Evolutionary conservation across 2,329 filamentous ascomycete genomes (phyloP).

Genomic region (Fusarium neocosmosporiellum): DNA sequence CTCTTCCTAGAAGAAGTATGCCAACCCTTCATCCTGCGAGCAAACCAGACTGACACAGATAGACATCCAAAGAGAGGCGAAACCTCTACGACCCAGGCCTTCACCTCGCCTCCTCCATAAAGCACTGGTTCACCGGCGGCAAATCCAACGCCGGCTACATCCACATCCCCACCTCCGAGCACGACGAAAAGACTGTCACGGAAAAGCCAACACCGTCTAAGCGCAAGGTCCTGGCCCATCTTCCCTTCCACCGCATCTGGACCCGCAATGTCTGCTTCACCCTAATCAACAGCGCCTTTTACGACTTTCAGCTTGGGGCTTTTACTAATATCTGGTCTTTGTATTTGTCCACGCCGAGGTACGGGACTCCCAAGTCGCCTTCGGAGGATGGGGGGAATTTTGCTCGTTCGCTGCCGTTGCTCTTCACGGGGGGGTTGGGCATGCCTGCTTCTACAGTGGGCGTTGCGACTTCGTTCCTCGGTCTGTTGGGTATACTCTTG

Average conservation of each 20-base stretch:
- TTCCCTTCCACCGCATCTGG: slow-evolving; percentile 57
- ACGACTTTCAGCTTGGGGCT: slow-evolving; percentile 76
- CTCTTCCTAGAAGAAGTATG: slow-evolving; percentile 74
- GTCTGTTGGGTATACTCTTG: slow-evolving; percentile 74
- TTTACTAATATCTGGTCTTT: slow-evolving; percentile 77
- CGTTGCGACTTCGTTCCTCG: slow-evolving; percentile 75
- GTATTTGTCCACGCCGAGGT: slow-evolving; percentile 75
- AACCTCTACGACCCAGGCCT: slow-evolving; percentile 59
- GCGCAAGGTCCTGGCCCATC: slow-evolving; percentile 33
- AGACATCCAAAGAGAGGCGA: slow-evolving; percentile 61
- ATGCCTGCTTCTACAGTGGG: slow-evolving; percentile 75
- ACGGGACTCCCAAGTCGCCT: slow-evolving; percentile 44
- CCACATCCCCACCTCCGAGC: slow-evolving; percentile 39
- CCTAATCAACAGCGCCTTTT: slow-evolving; percentile 73
- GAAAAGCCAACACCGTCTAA: slow-evolving; percentile 23
- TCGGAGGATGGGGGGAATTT: slow-evolving; percentile 42
- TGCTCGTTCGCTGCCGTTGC: slow-evolving; percentile 55
- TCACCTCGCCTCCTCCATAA: slow-evolving; percentile 49
- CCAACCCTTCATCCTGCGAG: neutral
- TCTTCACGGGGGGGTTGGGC: slow-evolving; percentile 74
- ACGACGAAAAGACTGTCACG: slow-evolving; percentile 13
- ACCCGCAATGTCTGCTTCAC: slow-evolving; percentile 62
- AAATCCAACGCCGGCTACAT: slow-evolving; percentile 46
- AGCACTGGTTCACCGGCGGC: slow-evolving; percentile 43
- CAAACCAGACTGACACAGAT: slow-evolving; percentile 6